Conservation (phyloP, 306 rosid species). For the Dalbergia cultrata region DNA sequence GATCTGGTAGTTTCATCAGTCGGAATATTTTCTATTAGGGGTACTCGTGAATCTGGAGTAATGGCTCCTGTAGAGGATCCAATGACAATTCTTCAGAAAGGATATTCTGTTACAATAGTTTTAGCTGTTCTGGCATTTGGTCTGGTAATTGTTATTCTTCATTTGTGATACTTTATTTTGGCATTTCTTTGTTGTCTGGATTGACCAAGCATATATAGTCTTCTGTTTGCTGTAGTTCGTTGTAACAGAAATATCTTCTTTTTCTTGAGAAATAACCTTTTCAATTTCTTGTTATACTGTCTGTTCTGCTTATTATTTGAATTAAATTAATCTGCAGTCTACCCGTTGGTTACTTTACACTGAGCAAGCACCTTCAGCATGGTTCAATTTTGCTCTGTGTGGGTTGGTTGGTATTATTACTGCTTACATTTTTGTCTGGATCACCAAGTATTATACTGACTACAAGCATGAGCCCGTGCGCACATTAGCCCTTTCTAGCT, state of each 20-base stretch:
- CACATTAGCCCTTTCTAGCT: slow-evolving; percentile 88
- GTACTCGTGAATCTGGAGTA: slow-evolving; percentile 81
- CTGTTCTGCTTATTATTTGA: slow-evolving; percentile 43
- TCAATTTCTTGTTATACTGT: slow-evolving; percentile 8
- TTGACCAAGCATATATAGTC: slow-evolving; percentile 19
- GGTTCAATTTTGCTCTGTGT: slow-evolving; percentile 98
- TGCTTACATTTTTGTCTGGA: slow-evolving; percentile 90
- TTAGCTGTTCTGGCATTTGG: slow-evolving; percentile 93
- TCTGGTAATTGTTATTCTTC: slow-evolving; percentile 71
- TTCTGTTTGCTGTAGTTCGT: slow-evolving; percentile 23
- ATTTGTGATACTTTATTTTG: slow-evolving; percentile 37
- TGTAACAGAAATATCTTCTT: slow-evolving; percentile 39
- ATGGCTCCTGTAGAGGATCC: slow-evolving; percentile 91
- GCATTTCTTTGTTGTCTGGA: slow-evolving; percentile 32
- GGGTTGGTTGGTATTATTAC: slow-evolving; percentile 95
- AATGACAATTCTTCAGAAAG: slow-evolving; percentile 93
- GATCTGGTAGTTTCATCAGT: slow-evolving; percentile 90
- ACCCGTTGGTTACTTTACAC: slow-evolving; percentile 96
- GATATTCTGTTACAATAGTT: slow-evolving; percentile 88
- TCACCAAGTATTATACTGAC: slow-evolving; percentile 94
- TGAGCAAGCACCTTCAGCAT: slow-evolving; percentile 98
- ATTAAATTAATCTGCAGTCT: slow-evolving; percentile 68
- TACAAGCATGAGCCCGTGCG: slow-evolving; percentile 99
- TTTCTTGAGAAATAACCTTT: slow-evolving; percentile 8
- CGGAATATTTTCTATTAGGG: slow-evolving; percentile 92